Evolutionary conservation across 2,329 filamentous ascomycete genomes (phyloP).

Genomic region (Pseudocercospora eumusae): DNA sequence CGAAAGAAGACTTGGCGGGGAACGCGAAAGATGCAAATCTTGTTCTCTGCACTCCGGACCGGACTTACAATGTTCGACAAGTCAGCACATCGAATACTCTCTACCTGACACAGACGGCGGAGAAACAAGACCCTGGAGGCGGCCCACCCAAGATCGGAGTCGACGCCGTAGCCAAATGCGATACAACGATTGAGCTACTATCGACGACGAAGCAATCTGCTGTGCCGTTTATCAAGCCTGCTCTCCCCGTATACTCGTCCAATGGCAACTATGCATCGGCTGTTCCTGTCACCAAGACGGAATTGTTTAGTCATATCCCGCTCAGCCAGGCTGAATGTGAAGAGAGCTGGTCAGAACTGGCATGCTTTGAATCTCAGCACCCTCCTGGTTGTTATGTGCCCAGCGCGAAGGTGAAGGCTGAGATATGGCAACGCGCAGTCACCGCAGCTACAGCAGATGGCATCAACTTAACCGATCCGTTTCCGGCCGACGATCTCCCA

Average conservation of each 20-base stretch:
- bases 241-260: slow-evolving; percentile 45
- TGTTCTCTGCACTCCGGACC: slow-evolving; percentile 60
- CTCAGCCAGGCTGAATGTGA: slow-evolving; percentile 56
- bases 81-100: slow-evolving; percentile 67
- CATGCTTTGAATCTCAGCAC: slow-evolving; percentile 53
- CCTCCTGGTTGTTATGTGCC: slow-evolving; percentile 48
- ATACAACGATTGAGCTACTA: slow-evolving; percentile 47
- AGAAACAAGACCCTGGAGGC: slow-evolving; percentile 20
- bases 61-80: slow-evolving; percentile 63
- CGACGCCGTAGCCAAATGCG: slow-evolving; percentile 48
- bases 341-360: slow-evolving; percentile 52
- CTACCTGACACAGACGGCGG: slow-evolving; percentile 52
- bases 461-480: slow-evolving; percentile 43
- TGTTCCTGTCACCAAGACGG: slow-evolving; percentile 39
- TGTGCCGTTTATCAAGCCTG: slow-evolving; percentile 40
- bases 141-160: slow-evolving; percentile 37
- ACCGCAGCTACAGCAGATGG: slow-evolving; percentile 46
- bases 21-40: slow-evolving; percentile 44
- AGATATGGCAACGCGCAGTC: slow-evolving; percentile 53
- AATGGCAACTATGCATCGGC: slow-evolving; percentile 28
- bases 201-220: slow-evolving; percentile 41
- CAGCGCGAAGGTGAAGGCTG: slow-evolving; percentile 49
- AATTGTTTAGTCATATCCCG: slow-evolving; percentile 54
- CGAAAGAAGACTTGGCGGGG: slow-evolving; percentile 33
- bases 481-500: slow-evolving; percentile 35